phyloP scores from a whole-genome alignment of 306 rosid genomes.

The Lagenaria siceraria region DNA sequence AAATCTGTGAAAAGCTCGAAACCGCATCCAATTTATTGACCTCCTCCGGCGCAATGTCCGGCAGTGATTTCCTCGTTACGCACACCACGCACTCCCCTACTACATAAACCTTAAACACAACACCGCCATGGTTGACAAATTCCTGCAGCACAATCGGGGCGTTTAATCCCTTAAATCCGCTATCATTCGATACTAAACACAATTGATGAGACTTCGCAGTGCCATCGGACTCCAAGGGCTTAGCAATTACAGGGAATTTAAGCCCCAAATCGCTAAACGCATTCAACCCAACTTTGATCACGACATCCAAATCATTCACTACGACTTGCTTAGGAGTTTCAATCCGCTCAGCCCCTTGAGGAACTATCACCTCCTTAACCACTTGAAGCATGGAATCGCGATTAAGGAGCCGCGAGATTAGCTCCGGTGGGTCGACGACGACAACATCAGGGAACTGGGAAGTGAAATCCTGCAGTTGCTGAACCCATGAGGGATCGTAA shows the following conservation, averaged over 20 bases:
- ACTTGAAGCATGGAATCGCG: slow-evolving; percentile 87
- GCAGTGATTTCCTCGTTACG: slow-evolving; percentile 78
- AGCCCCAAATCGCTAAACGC: slow-evolving; percentile 37
- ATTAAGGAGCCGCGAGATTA: slow-evolving; percentile 70
- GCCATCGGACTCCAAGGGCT: slow-evolving; percentile 78
- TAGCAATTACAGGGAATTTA: slow-evolving; percentile 74
- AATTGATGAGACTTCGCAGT: slow-evolving; percentile 75
- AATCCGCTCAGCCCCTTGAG: slow-evolving; percentile 34
- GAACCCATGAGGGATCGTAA: slow-evolving; percentile 66
- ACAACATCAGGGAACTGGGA: slow-evolving; percentile 42
- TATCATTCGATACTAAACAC: slow-evolving; percentile 52
- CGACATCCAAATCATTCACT: slow-evolving; percentile 54
- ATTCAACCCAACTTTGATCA: slow-evolving; percentile 25
- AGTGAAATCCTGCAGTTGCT: slow-evolving; percentile 33
- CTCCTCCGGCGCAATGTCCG: slow-evolving; percentile 63
- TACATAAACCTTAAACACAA: slow-evolving; percentile 80
- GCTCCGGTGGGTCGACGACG: slow-evolving; percentile 59
- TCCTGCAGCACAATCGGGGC: slow-evolving; percentile 86
- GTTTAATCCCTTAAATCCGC: slow-evolving; percentile 41
- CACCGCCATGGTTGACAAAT: slow-evolving; percentile 88
- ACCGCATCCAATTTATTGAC: slow-evolving; percentile 35
- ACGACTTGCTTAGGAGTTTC: slow-evolving; percentile 87
- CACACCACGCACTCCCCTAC: slow-evolving; percentile 62
- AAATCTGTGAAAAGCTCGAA: slow-evolving; percentile 67
- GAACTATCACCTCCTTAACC: slow-evolving; percentile 52